Evolutionary conservation across 176 grass and related monocot genomes (phyloP).

Genomic region (Zea luxurians): DNA sequence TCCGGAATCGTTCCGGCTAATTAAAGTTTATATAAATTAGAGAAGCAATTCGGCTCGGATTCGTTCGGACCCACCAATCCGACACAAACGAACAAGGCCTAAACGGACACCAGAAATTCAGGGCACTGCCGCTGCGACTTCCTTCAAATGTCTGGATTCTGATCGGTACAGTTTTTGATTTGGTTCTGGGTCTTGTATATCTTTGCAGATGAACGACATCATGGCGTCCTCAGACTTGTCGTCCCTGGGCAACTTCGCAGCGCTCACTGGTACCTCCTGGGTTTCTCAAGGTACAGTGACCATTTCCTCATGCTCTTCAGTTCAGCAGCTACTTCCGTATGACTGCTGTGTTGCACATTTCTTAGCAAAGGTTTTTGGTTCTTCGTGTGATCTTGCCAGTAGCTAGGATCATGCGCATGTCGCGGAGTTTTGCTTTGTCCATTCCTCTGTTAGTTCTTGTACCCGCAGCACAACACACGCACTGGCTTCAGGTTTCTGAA

Average conservation of each 20-base stretch:
- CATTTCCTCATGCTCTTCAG: constrained; percentile 1
- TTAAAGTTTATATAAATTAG: too few relatives aligned
- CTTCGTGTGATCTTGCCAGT: background rate
- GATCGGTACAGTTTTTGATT: background rate
- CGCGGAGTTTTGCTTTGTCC: background rate
- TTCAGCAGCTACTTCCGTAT: background rate
- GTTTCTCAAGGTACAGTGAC: constrained; percentile 55
- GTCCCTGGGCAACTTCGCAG: constrained; percentile 37
- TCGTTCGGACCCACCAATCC: too few relatives aligned
- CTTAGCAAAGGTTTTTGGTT: background rate
- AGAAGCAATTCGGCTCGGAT: too few relatives aligned
- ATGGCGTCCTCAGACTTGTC: constrained; percentile 43
- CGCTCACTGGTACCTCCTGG: constrained; percentile 57
- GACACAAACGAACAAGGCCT: too few relatives aligned
- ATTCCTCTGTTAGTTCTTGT: background rate
- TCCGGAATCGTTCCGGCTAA: too few relatives aligned
- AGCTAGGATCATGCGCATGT: background rate
- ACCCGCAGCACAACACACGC: background rate
- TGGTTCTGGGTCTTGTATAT: background rate
- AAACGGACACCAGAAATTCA: background rate
- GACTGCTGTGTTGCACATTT: background rate
- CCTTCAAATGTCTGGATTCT: background rate
- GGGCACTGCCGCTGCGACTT: background rate
- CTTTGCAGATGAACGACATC: constrained; percentile 45
- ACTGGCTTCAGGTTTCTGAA: background rate